These are phyloP conservation scores for Colletotrichum tanaceti DNA, from an alignment of 2,329 filamentous ascomycete species.

Conservation along the genomic window DNA sequence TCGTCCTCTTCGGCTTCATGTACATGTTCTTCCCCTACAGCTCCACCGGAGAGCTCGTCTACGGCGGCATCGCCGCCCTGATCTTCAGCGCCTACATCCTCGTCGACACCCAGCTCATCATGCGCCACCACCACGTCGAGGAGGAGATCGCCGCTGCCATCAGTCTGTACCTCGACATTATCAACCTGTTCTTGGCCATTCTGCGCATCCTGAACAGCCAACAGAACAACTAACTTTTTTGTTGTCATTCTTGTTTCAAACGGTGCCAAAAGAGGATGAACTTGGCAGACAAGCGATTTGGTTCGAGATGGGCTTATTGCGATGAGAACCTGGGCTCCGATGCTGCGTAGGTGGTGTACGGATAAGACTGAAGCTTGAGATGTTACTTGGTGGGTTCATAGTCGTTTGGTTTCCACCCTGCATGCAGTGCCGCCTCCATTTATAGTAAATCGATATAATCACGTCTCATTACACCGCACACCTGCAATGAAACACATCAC, in stretches of 20 bases:
- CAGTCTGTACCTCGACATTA: constrained; percentile 93
- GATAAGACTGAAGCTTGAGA: not conserved
- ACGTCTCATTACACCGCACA: not conserved
- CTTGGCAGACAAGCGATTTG: not conserved
- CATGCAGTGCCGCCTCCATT: not conserved
- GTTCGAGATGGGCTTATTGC: not conserved
- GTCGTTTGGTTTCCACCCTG: not conserved
- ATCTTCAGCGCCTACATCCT: constrained; percentile 96
- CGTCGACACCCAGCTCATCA: constrained; percentile 94
- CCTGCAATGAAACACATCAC: not conserved
- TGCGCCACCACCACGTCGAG: constrained; percentile 96
- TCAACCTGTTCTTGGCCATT: constrained; percentile 97
- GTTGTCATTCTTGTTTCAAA: not conserved
- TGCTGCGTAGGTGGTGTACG: not conserved
- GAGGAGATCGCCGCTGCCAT: constrained; percentile 97
- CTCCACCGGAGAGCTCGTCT: constrained; percentile 85
- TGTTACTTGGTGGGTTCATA: not conserved
- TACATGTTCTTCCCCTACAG: constrained; percentile 86
- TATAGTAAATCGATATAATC: constrained; percentile 5
- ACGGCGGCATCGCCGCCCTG: constrained; percentile 82
- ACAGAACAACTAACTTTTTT: constrained; percentile 79
- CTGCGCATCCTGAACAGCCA: constrained; percentile 96
- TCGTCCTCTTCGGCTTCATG: constrained; percentile 95
- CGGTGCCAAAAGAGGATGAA: not conserved
- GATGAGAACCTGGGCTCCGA: not conserved